A percentile compares a stretch with the other conserved stretches of the same genome.
These are phyloP conservation scores for Cladosporium austrohemisphaericum DNA, from an alignment of 2,329 filamentous ascomycete genomes.

Conservation along the genomic window DNA sequence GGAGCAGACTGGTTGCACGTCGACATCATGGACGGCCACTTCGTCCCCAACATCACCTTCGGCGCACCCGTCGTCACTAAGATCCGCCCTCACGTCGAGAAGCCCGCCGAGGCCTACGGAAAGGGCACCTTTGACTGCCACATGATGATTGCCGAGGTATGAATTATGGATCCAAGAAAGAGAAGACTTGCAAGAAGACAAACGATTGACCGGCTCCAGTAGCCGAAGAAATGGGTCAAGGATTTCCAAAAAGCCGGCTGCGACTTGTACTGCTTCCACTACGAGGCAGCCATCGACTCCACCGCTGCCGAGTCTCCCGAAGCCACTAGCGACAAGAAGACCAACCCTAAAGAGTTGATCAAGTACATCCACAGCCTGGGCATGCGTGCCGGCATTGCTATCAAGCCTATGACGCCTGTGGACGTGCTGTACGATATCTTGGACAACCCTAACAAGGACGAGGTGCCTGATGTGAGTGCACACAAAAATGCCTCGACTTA, in stretches of 20 bases:
- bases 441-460: conserved; percentile 66
- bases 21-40: conserved; percentile 98
- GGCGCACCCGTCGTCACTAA: conserved; percentile 92
- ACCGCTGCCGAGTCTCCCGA: conserved; percentile 79
- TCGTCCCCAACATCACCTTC: conserved; percentile 97
- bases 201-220: conserved; percentile 16
- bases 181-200: background rate
- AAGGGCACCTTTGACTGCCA: conserved; percentile 98
- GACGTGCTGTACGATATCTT: conserved; percentile 91
- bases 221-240: conserved; percentile 98
- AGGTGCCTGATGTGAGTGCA: conserved; percentile 78
- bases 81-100: conserved; percentile 80
- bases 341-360: conserved; percentile 79
- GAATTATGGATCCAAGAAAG: conserved; percentile 16
- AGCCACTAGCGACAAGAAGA: conserved; percentile 64
- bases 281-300: conserved; percentile 84
- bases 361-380: conserved; percentile 84
- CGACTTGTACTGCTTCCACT: conserved; percentile 99
- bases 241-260: conserved; percentile 92
- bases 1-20: conserved; percentile 93
- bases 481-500: too few species aligned
- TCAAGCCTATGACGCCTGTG: conserved; percentile 88
- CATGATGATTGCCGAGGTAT: conserved; percentile 98
- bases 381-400: conserved; percentile 87
- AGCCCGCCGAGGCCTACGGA: conserved; percentile 64